Percentiles rank a stretch among this genome's conserved stretches.
phyloP scores from a whole-genome alignment of 2,329 filamentous ascomycete species.

The Calonectria hongkongensis region DNA sequence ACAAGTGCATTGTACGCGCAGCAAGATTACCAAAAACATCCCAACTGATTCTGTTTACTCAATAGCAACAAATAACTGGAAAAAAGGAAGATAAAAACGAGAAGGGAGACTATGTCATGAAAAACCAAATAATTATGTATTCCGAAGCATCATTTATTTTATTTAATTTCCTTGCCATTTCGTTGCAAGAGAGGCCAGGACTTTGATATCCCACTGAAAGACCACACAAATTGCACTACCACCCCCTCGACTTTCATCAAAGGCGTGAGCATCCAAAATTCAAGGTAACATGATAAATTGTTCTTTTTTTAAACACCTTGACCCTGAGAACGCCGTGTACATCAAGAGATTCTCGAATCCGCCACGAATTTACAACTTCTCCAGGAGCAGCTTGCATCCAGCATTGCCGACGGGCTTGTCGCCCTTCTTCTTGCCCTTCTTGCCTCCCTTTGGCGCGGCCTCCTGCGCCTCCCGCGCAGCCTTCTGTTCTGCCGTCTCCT shows the following conservation, averaged over 20 bases:
- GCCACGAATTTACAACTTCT: constrained; percentile 66
- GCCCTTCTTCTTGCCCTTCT: constrained; percentile 65
- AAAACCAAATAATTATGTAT: neutral
- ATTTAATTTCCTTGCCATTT: neutral
- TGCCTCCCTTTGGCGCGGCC: constrained; percentile 64
- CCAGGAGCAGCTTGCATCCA: constrained; percentile 76
- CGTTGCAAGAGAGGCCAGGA: neutral
- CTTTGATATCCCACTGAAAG: neutral
- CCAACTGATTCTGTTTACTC: neutral
- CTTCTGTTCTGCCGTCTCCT: constrained; percentile 73
- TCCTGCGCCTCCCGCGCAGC: constrained; percentile 70
- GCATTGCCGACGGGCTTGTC: constrained; percentile 74
- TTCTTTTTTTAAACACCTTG: constrained; percentile 36
- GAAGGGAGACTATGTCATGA: neutral
- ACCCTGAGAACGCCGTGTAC: constrained; percentile 39
- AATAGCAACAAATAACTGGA: neutral
- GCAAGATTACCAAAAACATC: too few species aligned
- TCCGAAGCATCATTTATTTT: neutral
- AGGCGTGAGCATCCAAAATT: neutral
- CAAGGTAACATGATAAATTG: constrained; percentile 38
- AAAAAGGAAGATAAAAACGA: neutral
- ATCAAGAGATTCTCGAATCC: constrained; percentile 35
- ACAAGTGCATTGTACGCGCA: too few species aligned
- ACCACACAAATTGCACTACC: neutral
- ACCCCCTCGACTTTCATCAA: neutral